A percentile compares a stretch with the other conserved stretches of the same genome.
phyloP scores from a whole-genome alignment of 257 asterid species.

The Salvia rosmarinus region DNA sequence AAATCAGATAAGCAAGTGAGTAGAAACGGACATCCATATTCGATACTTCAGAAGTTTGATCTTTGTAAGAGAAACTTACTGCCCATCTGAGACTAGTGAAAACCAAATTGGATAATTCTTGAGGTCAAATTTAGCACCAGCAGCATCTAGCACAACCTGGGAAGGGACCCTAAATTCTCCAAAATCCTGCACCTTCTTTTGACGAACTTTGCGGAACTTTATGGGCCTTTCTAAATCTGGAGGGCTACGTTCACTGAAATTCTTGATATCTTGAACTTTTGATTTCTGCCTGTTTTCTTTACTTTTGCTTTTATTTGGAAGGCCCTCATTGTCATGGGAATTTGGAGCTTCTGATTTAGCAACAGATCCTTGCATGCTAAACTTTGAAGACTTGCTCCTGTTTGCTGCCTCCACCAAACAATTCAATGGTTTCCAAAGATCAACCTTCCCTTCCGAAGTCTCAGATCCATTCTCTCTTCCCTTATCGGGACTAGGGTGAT shows the following conservation, averaged over 20 bases:
- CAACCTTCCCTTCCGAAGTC: conserved; percentile 78
- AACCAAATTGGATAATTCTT: conserved; percentile 84
- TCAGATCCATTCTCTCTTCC: conserved; percentile 54
- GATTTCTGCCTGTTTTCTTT: conserved; percentile 67
- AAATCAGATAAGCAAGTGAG: conserved; percentile 36
- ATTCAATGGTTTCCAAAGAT: conserved; percentile 92
- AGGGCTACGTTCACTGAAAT: conserved; percentile 48
- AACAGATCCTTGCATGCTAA: conserved; percentile 57
- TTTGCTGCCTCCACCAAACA: conserved; percentile 97
- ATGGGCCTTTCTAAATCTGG: conserved; percentile 72
- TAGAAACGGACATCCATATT: conserved; percentile 13
- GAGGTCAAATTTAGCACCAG: conserved; percentile 53
- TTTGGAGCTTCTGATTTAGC: conserved; percentile 58
- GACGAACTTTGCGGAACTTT: conserved; percentile 66
- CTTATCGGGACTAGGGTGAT: conserved; percentile 48
- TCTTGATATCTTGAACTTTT: conserved; percentile 64
- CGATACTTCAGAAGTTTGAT: conserved; percentile 21
- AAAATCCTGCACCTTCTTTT: conserved; percentile 59
- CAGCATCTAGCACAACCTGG: conserved; percentile 74
- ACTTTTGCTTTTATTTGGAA: conserved; percentile 56
- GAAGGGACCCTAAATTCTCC: conserved; percentile 69
- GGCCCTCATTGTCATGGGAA: conserved; percentile 57
- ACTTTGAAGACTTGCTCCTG: conserved; percentile 80
- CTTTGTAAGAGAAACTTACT: conserved; percentile 53
- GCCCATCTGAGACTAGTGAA: conserved; percentile 77